Base-by-base conservation (phyloP, 768 basidiomycete genomes). In the Asterophora lycoperdoides region DNA sequence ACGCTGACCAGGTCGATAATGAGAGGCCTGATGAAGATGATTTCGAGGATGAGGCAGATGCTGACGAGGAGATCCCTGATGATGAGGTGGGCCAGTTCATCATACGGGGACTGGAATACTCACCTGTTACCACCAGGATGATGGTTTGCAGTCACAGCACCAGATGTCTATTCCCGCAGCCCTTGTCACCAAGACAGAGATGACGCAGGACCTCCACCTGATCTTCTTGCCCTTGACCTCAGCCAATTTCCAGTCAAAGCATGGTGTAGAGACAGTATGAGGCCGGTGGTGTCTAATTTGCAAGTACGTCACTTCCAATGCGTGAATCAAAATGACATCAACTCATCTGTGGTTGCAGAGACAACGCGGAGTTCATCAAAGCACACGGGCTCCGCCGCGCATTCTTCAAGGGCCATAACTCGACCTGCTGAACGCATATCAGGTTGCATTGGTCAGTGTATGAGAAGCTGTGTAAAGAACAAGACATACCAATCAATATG, bases 191-290 rank as follows among this genome's bases (percentile, higher is more conserved):
- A n/a, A n/a, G n/a, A n/a, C n/a, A n/a, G n/a, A n/a, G n/a, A n/a
- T 23, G 40, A 41, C 40, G 5, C 23, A 41, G 19, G 40, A 41
- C 40, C 14, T 41, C 20, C 6, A 23, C 5, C 2, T 5, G 8
- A 49, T 33, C 4, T 33, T 29, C 8, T 23, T 41, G 5, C 52
- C 58, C 15, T 39, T 60, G 17, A 48, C 49, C 8, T 48, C 33
- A 17, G 38, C 36, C 3, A 43, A 58, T 11, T 29, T 60, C n/a
- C 58, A 17, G 39, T 17, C 6, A n/a, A 44, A 54, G 56, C 37
- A 17, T 10, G 35, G 41, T 8, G 15, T 13, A 3, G 18, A 19
- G 11, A 34, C 6, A 2, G 6, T 45, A 10, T 13, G 14, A 3
- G 45, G 45, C n/a, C 35, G 45, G 3, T 46, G 45, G 45, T 46